A percentile compares a stretch with the other conserved stretches of the same genome.
phyloP scores from a whole-genome alignment of 2,329 filamentous ascomycete genomes.

The Arachnomyces sp. region DNA sequence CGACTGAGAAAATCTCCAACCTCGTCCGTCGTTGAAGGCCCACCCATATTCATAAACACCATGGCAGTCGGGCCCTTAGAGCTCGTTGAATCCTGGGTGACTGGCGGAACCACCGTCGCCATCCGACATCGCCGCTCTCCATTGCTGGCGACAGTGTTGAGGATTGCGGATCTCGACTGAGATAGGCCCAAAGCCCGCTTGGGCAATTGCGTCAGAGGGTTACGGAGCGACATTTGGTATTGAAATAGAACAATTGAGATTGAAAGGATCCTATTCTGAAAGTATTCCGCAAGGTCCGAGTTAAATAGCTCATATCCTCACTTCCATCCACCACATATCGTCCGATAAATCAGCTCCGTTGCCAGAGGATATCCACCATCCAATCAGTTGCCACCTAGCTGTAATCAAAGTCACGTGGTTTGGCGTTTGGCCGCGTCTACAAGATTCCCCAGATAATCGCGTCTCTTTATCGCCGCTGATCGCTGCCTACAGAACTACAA shows the following conservation, averaged over 20 bases:
- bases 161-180: slow-evolving; percentile 17
- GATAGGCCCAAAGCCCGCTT: slow-evolving; percentile 21
- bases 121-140: slow-evolving; percentile 26
- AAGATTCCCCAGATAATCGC: slow-evolving; percentile 5
- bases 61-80: slow-evolving; percentile 85
- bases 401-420: slow-evolving; percentile 3
- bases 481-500: neutral
- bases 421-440: slow-evolving; percentile 1
- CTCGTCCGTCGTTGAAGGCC: slow-evolving; percentile 79
- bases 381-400: slow-evolving; percentile 1
- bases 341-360: too few relatives aligned
- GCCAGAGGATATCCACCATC: too few relatives aligned
- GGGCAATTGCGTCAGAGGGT: slow-evolving; percentile 23
- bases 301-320: too few relatives aligned
- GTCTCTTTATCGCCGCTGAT: neutral
- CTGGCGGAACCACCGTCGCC: slow-evolving; percentile 63
- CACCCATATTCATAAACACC: slow-evolving; percentile 99
- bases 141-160: slow-evolving; percentile 16
- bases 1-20: slow-evolving; percentile 84
- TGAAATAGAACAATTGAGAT: neutral
- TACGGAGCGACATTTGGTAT: slow-evolving; percentile 35
- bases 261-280: neutral
- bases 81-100: slow-evolving; percentile 66
- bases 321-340: too few relatives aligned
- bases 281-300: neutral